phyloP scores from a whole-genome alignment of 2,329 filamentous ascomycete species.

The Aureobasidium leucospermi region DNA sequence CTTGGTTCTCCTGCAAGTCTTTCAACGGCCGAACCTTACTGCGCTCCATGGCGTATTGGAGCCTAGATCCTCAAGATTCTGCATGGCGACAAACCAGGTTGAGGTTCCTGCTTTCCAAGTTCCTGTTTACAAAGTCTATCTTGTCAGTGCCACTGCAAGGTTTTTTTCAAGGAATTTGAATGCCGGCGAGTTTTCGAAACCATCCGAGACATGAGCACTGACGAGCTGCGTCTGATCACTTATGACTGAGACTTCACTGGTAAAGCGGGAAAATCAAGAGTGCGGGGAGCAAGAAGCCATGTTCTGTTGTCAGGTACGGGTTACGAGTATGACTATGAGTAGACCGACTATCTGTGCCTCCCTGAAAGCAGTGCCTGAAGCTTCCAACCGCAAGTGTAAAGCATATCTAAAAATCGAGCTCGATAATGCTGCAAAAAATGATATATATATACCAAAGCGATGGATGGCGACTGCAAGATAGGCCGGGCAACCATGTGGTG shows the following conservation, averaged over 20 bases:
- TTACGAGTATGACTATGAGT: neutral
- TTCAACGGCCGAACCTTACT: conserved; percentile 1
- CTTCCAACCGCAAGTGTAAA: neutral
- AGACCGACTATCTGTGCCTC: neutral
- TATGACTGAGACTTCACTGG: neutral
- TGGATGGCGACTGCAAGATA: neutral
- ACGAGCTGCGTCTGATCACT: neutral
- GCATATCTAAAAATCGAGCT: neutral
- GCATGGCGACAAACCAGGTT: neutral
- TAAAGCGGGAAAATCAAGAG: neutral
- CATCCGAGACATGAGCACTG: neutral
- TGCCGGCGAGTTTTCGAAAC: neutral
- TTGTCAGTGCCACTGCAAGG: neutral
- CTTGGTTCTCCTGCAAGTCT: conserved; percentile 6
- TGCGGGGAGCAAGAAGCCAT: neutral
- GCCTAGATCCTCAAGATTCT: neutral
- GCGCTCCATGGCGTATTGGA: neutral
- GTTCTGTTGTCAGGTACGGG: too few species aligned
- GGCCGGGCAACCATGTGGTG: neutral
- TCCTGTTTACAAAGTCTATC: neutral
- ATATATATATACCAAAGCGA: neutral
- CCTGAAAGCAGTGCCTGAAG: neutral
- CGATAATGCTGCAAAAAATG: neutral
- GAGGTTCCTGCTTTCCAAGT: neutral
- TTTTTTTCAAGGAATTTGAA: neutral